Percentiles rank a stretch among this genome's conserved stretches.
These are phyloP conservation scores for Amphicarpaea edgeworthii DNA, from an alignment of 306 rosid species.

Conservation along the genomic window DNA sequence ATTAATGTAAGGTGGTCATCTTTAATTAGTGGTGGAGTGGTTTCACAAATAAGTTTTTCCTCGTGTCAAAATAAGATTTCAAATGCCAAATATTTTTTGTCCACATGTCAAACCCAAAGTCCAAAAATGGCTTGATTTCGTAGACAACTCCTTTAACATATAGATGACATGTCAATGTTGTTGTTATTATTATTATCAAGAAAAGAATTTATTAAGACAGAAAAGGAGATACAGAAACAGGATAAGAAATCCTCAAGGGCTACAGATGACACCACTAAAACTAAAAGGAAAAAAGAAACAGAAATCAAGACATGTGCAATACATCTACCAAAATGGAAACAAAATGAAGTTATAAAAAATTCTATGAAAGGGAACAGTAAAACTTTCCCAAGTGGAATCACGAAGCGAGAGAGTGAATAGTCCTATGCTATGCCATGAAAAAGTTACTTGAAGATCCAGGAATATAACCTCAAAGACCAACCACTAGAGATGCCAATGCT, in stretches of 20 bases:
- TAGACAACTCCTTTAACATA: not conserved
- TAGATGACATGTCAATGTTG: not conserved
- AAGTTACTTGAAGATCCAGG: not conserved
- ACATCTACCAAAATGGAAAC: slow-evolving; percentile 2
- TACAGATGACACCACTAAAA: not conserved
- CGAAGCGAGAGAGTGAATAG: not conserved
- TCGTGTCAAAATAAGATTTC: not conserved
- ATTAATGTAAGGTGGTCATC: too few relatives aligned
- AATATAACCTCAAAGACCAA: not conserved
- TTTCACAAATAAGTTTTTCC: not conserved
- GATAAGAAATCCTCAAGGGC: not conserved
- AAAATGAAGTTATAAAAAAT: not conserved
- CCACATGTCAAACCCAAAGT: not conserved
- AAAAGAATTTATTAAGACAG: not conserved
- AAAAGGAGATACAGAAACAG: not conserved
- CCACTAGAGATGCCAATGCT: not conserved
- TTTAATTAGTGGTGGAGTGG: not conserved
- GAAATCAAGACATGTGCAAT: not conserved
- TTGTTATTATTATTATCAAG: not conserved
- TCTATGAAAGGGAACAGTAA: not conserved
- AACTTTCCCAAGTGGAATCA: not conserved
- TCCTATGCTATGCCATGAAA: slow-evolving; percentile 5
- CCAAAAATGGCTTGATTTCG: not conserved
- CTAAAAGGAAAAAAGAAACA: not conserved
- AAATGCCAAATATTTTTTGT: not conserved